Conservation (phyloP, 2,329 filamentous ascomycete genomes). For the Colletotrichum lentis region DNA sequence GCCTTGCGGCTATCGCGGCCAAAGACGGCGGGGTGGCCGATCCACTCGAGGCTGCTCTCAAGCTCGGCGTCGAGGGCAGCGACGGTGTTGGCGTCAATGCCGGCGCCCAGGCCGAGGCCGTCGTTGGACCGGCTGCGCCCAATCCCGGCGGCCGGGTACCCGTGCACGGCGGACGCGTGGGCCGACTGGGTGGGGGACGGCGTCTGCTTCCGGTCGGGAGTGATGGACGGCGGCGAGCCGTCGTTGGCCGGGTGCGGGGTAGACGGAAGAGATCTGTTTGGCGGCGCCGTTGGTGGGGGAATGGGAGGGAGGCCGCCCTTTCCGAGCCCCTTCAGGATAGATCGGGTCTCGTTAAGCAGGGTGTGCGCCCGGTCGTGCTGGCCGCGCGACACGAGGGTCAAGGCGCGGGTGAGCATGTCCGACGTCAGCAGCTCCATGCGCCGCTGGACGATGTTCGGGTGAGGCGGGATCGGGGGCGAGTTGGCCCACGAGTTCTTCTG, state of each 20-base stretch:
- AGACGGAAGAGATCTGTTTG: constrained; percentile 52
- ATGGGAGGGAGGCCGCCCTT: constrained; percentile 94
- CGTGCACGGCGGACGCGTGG: constrained; percentile 60
- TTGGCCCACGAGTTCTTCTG: constrained; percentile 72
- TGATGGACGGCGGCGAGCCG: constrained; percentile 58
- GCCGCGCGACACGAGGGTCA: constrained; percentile 88
- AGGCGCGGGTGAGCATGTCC: constrained; percentile 92
- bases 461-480: constrained; percentile 87
- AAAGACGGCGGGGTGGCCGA: constrained; percentile 95
- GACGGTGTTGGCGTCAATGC: constrained; percentile 86
- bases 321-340: constrained; percentile 92
- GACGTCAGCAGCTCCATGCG: constrained; percentile 98
- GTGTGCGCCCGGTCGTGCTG: constrained; percentile 95
- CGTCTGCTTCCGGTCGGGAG: constrained; percentile 55
- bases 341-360: constrained; percentile 89
- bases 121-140: constrained; percentile 64
- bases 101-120: constrained; percentile 67
- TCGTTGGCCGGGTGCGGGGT: constrained; percentile 53
- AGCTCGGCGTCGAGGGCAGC: constrained; percentile 89
- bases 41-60: constrained; percentile 93
- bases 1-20: constrained; percentile 93
- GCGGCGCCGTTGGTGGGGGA: constrained; percentile 63
- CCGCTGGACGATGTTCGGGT: constrained; percentile 92
- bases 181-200: constrained; percentile 54
- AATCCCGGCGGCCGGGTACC: constrained; percentile 52